Base-by-base conservation (phyloP, 352 stramenopile genomes). In the Globisporangium mamillatum region DNA sequence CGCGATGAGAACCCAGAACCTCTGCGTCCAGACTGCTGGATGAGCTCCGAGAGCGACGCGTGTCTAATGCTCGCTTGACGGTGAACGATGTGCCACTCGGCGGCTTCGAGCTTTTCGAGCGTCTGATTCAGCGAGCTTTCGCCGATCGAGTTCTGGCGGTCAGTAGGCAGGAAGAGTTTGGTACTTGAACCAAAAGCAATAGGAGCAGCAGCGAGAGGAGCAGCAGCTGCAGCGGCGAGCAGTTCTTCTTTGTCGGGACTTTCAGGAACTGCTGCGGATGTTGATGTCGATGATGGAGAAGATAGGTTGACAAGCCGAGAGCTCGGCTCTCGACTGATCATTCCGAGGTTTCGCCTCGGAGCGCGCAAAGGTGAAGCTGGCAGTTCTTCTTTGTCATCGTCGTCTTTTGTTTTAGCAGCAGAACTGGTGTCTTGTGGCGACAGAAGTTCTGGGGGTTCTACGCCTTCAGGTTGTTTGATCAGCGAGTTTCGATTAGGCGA, bases 51-150 rank as follows among this genome's bases (percentile, higher is more conserved):
- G 4, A 86, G 61, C 14, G 72, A 60, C 0, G 68, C 63, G 5
- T 48, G 63, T 12, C 67, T 65, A 1, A 87, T 69, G 52, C 73
- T 87, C 6, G 74, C 69, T 7, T 72, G 68, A 3, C 79, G 72
- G 36, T 87, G 67, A 12, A 70, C 64, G 0, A 87, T 50, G 57
- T 87, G 75, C 79, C 79, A 84, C 63, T 84, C 79, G 2, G 75
- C 79, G 0, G 79, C 79, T 71, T 81, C 72, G 14, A 87, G 77
- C 16, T 77, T 75, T 58, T 81, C 57, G 27, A 87, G 65, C 16
- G 75, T 76, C 18, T 66, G 46, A 24, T 56, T 60, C 20, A 86
- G 68, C 12, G 55, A 52, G 7, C 48, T n/a, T 2, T 81, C 72
- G 9, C 61, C 48, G 10, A 69, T 48, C 14, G 52, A 61, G 44